Conservation (phyloP, 78 protist genomes). For the Trichosphaerium sp. region DNA sequence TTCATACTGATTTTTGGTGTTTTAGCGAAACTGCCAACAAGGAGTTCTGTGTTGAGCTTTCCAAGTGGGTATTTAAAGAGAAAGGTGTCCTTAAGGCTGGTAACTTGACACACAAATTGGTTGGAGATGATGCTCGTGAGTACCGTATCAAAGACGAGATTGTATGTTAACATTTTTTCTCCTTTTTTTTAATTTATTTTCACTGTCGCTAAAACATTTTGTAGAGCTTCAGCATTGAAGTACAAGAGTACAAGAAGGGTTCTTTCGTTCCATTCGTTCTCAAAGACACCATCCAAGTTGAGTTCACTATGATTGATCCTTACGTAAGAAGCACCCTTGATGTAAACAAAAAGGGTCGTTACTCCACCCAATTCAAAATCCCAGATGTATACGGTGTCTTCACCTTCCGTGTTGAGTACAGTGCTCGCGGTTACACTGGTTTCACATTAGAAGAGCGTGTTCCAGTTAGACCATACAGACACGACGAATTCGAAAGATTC, state of each 20-base stretch:
- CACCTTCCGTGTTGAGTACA: constrained; percentile 46
- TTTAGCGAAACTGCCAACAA: no score
- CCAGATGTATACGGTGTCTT: constrained; percentile 83
- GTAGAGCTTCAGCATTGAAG: constrained; percentile 30
- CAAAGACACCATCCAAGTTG: constrained; percentile 40
- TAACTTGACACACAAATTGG: not conserved
- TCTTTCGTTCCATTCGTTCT: constrained; percentile 59
- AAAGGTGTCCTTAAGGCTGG: no score
- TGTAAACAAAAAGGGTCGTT: constrained; percentile 21
- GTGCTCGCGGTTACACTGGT: constrained; percentile 36
- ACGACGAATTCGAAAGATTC: constrained; percentile 75
- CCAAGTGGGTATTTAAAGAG: constrained; percentile 55
- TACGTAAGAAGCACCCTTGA: constrained; percentile 44
- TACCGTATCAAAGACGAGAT: not conserved
- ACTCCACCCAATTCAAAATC: constrained; percentile 4
- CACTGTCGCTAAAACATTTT: constrained; percentile 12
- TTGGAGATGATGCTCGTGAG: not conserved
- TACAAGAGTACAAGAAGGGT: constrained; percentile 33
- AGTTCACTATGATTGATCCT: constrained; percentile 67
- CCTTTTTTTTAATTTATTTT: not conserved
- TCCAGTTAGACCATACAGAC: constrained; percentile 73
- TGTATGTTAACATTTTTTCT: not conserved
- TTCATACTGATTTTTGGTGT: not conserved
- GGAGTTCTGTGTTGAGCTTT: constrained; percentile 18
- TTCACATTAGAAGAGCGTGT: constrained; percentile 13